Evolutionary conservation across 1,284 basidiomycete genomes (phyloP).

Genomic region (Puccinia triticina): DNA sequence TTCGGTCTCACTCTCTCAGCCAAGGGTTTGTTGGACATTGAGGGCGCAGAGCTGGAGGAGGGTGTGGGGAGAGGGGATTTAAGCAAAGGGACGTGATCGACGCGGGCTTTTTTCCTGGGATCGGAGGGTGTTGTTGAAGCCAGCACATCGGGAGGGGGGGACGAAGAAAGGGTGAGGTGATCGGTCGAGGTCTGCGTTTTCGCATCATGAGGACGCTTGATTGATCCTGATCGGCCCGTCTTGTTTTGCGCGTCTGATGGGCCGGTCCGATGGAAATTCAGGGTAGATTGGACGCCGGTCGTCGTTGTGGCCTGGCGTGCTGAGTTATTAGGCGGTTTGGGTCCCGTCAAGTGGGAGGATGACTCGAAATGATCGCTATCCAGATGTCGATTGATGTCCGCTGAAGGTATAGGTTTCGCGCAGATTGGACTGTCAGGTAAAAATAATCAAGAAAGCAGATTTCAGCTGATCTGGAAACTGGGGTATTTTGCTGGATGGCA

Average conservation of each 20-base stretch:
- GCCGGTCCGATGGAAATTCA: conserved; percentile 13
- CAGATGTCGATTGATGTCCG: conserved; percentile 61
- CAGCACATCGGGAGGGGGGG: background rate
- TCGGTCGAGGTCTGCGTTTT: background rate
- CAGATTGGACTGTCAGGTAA: conserved; percentile 59
- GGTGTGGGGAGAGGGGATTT: background rate
- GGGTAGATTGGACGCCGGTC: conserved; percentile 10
- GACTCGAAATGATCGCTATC: conserved; percentile 54
- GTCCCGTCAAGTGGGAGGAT: background rate
- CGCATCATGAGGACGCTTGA: background rate
- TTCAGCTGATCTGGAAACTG: background rate
- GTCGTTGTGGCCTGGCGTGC: background rate
- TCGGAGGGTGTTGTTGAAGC: background rate
- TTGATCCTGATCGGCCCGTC: no score
- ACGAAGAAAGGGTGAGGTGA: background rate
- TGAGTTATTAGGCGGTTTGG: background rate
- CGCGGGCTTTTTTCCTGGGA: background rate
- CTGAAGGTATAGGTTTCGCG: conserved; percentile 55
- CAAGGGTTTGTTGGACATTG: conserved; percentile 25
- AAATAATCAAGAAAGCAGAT: background rate
- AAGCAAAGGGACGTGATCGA: background rate
- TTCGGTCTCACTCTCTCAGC: conserved; percentile 42
- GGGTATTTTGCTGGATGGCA: background rate
- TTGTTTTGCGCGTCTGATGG: background rate
- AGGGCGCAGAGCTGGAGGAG: background rate